Base-by-base conservation (phyloP, 495 filamentous ascomycete species). In the Penicillium crystallinum region DNA sequence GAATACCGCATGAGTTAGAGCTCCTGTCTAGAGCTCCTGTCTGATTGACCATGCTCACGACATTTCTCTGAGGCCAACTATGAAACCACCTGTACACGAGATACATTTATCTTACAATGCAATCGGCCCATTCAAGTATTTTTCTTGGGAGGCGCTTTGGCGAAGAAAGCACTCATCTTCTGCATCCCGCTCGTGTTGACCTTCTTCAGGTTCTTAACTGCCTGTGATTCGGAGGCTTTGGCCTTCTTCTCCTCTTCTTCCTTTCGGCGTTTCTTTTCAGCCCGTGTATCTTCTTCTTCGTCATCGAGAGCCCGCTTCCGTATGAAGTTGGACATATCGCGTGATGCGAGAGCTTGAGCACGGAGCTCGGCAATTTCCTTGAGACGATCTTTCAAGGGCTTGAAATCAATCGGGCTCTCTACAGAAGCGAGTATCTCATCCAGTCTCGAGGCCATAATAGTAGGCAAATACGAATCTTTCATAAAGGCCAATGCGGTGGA, bases 141-240 rank as follows among this genome's bases (percentile, higher is more conserved):
- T 53, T 72, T 73, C 53, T 71, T 72, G 19, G 63, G 36, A 19
- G 68, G 57, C 9, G 69, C 84, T 74, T 91, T 96, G 33, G 77
- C 80, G 66, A 98, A 98, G 67, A 97, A 98, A 54, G 85, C 81
- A 57, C 90, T 96, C 83, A 98, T 81, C 77, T 96, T 97, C 78
- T 88, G 90, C 93, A 99, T 99, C 22, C 93, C 95, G 14, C 62
- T 81, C 0, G 84, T 90, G 65, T 96, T 87, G 12, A 88, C 92
- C 73, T 97, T 97, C 65, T 85, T 86, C 60, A 99, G 62, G 34
- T 91, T 78, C 58, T 79, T 83, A 1, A 96, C 81, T 0, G 80
- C 91, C 17, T 81, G 75, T 56, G 86, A 92, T 70, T 89, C 80
- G 12, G 76, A 75, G 7, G 77, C 78, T 66, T 89, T 90, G 57